Evolutionary conservation across 169 alveolate genomes (phyloP), one percentile per base, ranked within the genome.

Genomic region (Babesia ovis): DNA sequence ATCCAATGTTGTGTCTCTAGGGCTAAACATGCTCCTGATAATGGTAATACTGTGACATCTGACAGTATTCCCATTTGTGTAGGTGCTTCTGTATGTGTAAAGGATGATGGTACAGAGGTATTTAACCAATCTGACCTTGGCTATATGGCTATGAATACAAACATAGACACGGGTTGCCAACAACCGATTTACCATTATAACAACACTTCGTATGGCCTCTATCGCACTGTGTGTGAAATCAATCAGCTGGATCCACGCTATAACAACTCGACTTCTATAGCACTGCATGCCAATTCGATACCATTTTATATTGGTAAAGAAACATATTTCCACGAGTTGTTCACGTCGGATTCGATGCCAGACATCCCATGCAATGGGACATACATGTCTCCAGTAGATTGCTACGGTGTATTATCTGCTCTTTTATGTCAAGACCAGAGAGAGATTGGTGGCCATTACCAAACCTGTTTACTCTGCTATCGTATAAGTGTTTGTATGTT

Each of bases 391-490:
- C 14, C n/a, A 6, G 22, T 46, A 9, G 74, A 64, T 34, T 18
- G 12, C 39, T 64, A 64, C 25, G 58, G 67, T 20, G 34, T 77
- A n/a, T n/a, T 77, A 41, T 68, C 80, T 6, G 34, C 62, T 16
- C 11, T 77, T 29, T 5, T 59, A 18, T 23, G 37, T 37, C 27
- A 14, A 18, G 57, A 20, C 12, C 29, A 34, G n/a, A 25, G 46
- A 0, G 51, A 50, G 34, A 4, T 16, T 2, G 56, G 29, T 2
- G 46, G 45, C 18, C 57, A 18, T 22, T 45, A 66, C 25, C 34
- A 22, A 2, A 43, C 68, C 14, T 29, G 60, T 29, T 18, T 77
- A 43, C 68, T 77, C 27, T 77, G 86, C 53, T 77, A 77, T 56
- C 43, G 86, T 14, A 31, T 77, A 11, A 6, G 48, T 3, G 50